Base-by-base conservation (phyloP, 2,329 filamentous ascomycete species). In the Cladosporium colombiae region DNA sequence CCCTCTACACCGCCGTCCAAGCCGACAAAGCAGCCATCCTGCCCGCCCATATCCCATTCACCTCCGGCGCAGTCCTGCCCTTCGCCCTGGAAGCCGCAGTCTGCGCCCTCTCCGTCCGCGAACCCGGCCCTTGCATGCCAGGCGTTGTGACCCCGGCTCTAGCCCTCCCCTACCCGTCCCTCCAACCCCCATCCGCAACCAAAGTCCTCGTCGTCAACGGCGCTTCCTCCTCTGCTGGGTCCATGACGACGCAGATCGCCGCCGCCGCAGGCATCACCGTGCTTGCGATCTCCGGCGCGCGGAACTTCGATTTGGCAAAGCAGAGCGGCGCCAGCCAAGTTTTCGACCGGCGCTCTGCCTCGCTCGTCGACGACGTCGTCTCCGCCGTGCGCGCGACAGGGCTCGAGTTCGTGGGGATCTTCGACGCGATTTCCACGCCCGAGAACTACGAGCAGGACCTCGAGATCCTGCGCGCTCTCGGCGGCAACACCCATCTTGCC, bases 21-120 rank as follows among this genome's bases (percentile, higher is more conserved):
- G 71, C 72, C 4, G 68, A 72, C 27, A 66, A 76, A 7, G 74
- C 76, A 3, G 68, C 77, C 3, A 76, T 75, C 49, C 75, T 81
- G 49, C 79, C 79, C 0, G 64, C 70, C n/a, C 71, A 68, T 2
- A 62, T 80, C 21, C 68, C 74, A 52, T 81, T 74, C 70, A 74
- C 69, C 5, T 66, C 76, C 14, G 79, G 75, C 31, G 23, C 31
- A 2, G 58, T 62, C 27, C 74, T 81, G 1, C 79, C 79, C 2
- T 72, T 80, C 25, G 75, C 75, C 29, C 73, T 80, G 64, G 77
- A 76, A 8, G 80, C 79, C 1, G 78, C 78, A 13, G 52, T 64
- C 65, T 55, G 56, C 49, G 11, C 65, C 27, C 67, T 68, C 21
- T 71, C n/a, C 11, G n/a, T 50, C 21, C n/a, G 7, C 2, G 13